Conservation (phyloP, 352 stramenopile species). For the Phytophthora melonis region DNA sequence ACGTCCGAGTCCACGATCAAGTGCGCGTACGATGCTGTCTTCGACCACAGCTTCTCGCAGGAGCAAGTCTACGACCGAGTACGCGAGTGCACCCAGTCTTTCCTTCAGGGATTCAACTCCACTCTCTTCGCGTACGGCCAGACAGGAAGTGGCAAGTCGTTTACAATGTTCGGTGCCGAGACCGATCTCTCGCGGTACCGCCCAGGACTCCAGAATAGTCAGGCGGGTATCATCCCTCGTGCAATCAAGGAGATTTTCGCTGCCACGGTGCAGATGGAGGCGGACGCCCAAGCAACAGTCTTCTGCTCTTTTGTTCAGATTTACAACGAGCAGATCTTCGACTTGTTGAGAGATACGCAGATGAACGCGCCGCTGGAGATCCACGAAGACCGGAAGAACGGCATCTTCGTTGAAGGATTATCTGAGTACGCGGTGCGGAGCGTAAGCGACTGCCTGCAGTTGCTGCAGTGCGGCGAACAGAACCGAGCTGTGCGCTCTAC, state of each 20-base stretch:
- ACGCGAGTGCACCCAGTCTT: slow-evolving; percentile 78
- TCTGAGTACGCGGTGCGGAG: slow-evolving; percentile 91
- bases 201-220: slow-evolving; percentile 80
- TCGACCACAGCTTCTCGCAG: slow-evolving; percentile 75
- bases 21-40: slow-evolving; percentile 85
- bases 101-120: slow-evolving; percentile 86
- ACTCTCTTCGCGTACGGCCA: slow-evolving; percentile 89
- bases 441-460: slow-evolving; percentile 86
- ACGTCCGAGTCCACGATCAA: slow-evolving; percentile 78
- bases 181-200: slow-evolving; percentile 74
- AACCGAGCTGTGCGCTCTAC: slow-evolving; percentile 92
- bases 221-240: slow-evolving; percentile 89
- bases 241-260: slow-evolving; percentile 91
- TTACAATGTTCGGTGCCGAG: slow-evolving; percentile 89
- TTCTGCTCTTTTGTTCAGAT: slow-evolving; percentile 92
- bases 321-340: slow-evolving; percentile 94
- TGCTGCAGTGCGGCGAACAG: slow-evolving; percentile 87
- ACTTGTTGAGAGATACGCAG: slow-evolving; percentile 85
- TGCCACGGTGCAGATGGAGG: slow-evolving; percentile 68
- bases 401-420: slow-evolving; percentile 93
- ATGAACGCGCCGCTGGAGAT: slow-evolving; percentile 86
- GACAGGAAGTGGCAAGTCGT: slow-evolving; percentile 88
- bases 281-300: slow-evolving; percentile 51
- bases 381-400: slow-evolving; percentile 85
- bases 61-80: slow-evolving; percentile 87